A percentile compares a stretch with the other conserved stretches of the same genome.
phyloP scores from a whole-genome alignment of 2,329 filamentous ascomycete genomes.

The Fusarium ambrosium region DNA sequence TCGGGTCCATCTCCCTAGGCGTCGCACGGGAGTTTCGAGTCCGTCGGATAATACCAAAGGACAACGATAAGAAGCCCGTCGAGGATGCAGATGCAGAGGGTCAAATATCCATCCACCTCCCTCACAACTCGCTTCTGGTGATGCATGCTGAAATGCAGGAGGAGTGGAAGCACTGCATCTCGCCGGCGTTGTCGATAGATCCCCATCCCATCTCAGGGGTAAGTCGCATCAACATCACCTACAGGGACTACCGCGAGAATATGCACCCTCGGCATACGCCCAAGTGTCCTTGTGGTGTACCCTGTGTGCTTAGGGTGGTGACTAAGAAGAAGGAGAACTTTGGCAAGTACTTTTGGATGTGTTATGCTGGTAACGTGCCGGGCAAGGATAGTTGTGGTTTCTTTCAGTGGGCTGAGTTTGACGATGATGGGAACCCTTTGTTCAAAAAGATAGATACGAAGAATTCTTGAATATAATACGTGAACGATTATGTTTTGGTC shows the following conservation, averaged over 20 bases:
- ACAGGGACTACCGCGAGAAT: conserved; percentile 83
- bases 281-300: conserved; percentile 79
- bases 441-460: conserved; percentile 7
- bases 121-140: conserved; percentile 91
- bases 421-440: conserved; percentile 84
- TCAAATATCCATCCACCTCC: conserved; percentile 92
- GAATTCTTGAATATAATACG: neutral
- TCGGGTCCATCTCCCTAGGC: conserved; percentile 90
- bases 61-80: conserved; percentile 54
- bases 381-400: conserved; percentile 79
- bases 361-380: conserved; percentile 80
- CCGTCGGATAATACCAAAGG: conserved; percentile 77
- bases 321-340: conserved; percentile 82
- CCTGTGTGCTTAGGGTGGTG: conserved; percentile 79
- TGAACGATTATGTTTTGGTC: neutral
- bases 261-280: conserved; percentile 85
- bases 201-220: conserved; percentile 87
- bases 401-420: conserved; percentile 89
- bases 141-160: conserved; percentile 99
- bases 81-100: conserved; percentile 76
- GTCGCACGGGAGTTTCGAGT: conserved; percentile 95
- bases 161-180: conserved; percentile 92
- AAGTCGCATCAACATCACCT: conserved; percentile 92
- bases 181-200: conserved; percentile 80
- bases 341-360: conserved; percentile 95